Evolutionary conservation across 2,329 filamentous ascomycete species (phyloP), one percentile per base, ranked within the genome.

Genomic region (Chalara sp.): DNA sequence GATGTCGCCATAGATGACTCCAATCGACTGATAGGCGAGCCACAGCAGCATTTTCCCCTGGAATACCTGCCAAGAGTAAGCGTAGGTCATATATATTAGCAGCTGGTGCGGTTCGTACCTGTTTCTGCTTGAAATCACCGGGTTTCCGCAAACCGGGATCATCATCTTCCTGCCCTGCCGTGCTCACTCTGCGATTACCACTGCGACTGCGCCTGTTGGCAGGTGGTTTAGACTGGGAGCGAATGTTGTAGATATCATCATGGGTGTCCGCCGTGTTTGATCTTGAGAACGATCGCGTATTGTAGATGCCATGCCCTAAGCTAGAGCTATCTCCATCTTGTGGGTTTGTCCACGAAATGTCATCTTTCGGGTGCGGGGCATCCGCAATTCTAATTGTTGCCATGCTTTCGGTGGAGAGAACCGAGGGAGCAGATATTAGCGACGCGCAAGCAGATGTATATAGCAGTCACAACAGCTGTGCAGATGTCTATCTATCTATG

Each of bases 1-100:
- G 59, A 86, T 84, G 55, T 86, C 54, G 30, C 54, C 54, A 44
- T 56, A 56, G 29, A 56, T 56, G 7, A 56, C 54, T 13, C 54
- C 54, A 28, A 75, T 76, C 4, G 76, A 80, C 65, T 84, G 80
- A 62, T 83, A 85, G 13, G 80, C 76, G 44, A 83, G 72, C 74
- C 76, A 56, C 39, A 56, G 40, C 6, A 54, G 42, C 32, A 52
- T 52, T 44, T 54, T 54, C 32, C 53, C 53, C 11, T 33, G 41
- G 37, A 54, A 54, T 6, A 49, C 47, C 52, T 53, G 21, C 21
- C n/a, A 32, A 21, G 47, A 35, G 11, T 44, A 5, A 21, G 13
- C 13, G 30, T 39, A 39, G 10, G 39, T 44, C 11, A 33, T 41
- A 46, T 30, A 52, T 41, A 30, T 33, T 33, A 37, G 41, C 41